Percentiles rank a stretch among this genome's conserved stretches.
phyloP scores from a whole-genome alignment of 768 basidiomycete genomes.

The Russula emetica region DNA sequence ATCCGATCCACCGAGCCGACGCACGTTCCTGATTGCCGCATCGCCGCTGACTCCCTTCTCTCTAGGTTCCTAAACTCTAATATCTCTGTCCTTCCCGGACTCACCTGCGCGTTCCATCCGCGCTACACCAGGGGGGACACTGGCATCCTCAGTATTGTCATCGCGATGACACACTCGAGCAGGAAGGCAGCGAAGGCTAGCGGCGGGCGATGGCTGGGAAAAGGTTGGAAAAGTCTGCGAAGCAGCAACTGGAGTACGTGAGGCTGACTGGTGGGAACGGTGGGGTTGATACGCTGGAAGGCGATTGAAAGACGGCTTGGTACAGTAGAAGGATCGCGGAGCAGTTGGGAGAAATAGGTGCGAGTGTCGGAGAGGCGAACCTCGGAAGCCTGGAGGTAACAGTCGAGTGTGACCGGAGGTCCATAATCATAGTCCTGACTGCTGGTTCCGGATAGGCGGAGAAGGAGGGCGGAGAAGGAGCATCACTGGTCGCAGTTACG shows the following conservation, averaged over 20 bases:
- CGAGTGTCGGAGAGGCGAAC: conserved; percentile 24
- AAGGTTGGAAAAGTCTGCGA: conserved; percentile 36
- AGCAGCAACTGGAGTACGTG: conserved; percentile 10
- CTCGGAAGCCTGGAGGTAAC: conserved; percentile 20
- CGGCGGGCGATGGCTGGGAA: conserved; percentile 41
- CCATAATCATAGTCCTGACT: conserved; percentile 23
- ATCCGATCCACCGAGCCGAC: too few relatives aligned
- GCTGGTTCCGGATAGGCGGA: conserved; percentile 22
- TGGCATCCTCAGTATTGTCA: too few relatives aligned
- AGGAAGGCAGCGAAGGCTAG: conserved; percentile 34
- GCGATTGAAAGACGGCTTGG: conserved; percentile 22
- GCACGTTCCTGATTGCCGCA: too few relatives aligned
- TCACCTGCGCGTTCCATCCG: too few relatives aligned
- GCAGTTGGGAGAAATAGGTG: conserved; percentile 24
- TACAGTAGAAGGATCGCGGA: conserved; percentile 22
- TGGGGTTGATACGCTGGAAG: conserved; percentile 19
- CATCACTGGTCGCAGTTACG: conserved; percentile 8
- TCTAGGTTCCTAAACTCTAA: too few relatives aligned
- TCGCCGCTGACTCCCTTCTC: too few relatives aligned
- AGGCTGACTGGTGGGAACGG: conserved; percentile 7
- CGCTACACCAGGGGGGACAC: too few relatives aligned
- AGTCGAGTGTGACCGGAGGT: conserved; percentile 25
- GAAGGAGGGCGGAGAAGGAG: conserved; percentile 18
- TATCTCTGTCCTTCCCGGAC: too few relatives aligned
- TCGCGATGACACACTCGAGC: conserved; percentile 42